These are phyloP conservation scores for Claviceps paspali DNA, from an alignment of 2,329 filamentous ascomycete genomes.

Conservation along the genomic window DNA sequence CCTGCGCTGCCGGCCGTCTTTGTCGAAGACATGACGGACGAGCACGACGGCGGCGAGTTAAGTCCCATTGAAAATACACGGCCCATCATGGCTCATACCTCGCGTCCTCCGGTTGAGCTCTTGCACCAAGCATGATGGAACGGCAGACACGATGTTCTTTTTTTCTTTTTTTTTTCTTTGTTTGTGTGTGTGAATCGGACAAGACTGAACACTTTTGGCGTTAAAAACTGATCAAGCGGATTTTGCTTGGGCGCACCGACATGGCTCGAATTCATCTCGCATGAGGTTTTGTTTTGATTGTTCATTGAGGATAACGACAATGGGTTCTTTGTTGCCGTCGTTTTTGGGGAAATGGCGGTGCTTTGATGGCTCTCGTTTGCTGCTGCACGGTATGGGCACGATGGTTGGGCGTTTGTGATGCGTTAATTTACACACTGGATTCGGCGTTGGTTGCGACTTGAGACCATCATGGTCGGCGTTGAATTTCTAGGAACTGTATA, in stretches of 20 bases:
- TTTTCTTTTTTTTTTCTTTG: no score
- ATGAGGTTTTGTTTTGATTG: neutral
- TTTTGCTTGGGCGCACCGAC: neutral
- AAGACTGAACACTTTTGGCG: neutral
- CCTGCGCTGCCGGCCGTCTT: conserved; percentile 47
- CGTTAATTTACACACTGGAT: neutral
- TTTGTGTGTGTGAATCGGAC: no score
- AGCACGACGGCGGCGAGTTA: conserved; percentile 32
- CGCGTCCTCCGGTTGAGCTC: conserved; percentile 49
- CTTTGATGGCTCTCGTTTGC: no score
- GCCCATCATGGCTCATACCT: conserved; percentile 43
- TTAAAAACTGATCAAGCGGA: neutral
- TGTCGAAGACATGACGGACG: conserved; percentile 52
- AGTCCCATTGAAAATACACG: conserved; percentile 26
- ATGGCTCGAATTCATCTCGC: no score
- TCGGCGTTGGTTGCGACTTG: neutral
- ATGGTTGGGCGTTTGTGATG: neutral
- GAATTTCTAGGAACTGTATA: neutral
- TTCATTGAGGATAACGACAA: no score
- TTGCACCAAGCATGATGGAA: conserved; percentile 29
- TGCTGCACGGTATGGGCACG: no score
- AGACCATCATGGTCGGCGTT: neutral
- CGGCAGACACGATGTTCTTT: neutral
- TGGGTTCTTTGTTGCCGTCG: no score
- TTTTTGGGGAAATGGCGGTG: no score